phyloP scores from a whole-genome alignment of 1,139 yeast genomes.

The Geotrichum fermentans region DNA sequence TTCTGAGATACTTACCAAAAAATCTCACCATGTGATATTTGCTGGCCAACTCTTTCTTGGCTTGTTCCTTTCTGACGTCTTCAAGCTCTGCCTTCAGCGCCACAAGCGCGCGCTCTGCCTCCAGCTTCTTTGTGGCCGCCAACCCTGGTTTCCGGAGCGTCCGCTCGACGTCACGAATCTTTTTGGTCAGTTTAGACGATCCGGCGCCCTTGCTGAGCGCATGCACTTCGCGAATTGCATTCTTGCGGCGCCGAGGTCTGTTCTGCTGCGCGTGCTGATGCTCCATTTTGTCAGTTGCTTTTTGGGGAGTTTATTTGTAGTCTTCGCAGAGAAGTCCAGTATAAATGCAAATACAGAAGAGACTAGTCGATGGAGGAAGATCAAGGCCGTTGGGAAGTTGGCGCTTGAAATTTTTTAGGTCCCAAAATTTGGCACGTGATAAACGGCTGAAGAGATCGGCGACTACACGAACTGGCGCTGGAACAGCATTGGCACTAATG shows the following conservation, averaged over 20 bases:
- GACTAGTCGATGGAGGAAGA: no score
- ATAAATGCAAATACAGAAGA: no score
- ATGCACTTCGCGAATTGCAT: slow-evolving; percentile 13
- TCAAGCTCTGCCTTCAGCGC: slow-evolving; percentile 66
- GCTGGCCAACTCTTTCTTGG: slow-evolving; percentile 57
- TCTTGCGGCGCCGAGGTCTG: slow-evolving; percentile 1
- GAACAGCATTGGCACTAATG: no score
- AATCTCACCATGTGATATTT: slow-evolving; percentile 93
- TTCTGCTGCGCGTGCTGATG: not conserved
- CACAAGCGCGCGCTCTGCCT: slow-evolving; percentile 79
- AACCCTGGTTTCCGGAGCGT: slow-evolving; percentile 45
- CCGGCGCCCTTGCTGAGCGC: slow-evolving; percentile 18
- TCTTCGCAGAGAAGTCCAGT: no score
- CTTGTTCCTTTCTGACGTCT: slow-evolving; percentile 47
- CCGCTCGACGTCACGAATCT: slow-evolving; percentile 81
- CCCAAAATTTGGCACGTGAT: no score
- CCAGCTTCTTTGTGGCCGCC: slow-evolving; percentile 71
- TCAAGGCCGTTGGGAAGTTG: no score
- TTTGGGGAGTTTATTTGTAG: no score
- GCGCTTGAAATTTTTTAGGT: no score
- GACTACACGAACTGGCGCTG: no score
- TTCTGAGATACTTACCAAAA: slow-evolving; percentile 52
- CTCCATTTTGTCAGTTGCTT: no score
- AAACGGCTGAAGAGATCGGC: no score
- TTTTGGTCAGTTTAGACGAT: slow-evolving; percentile 54